These are phyloP conservation scores for Aquilaria yunnanensis DNA, from an alignment of 345 rosid species.

Conservation along the genomic window DNA sequence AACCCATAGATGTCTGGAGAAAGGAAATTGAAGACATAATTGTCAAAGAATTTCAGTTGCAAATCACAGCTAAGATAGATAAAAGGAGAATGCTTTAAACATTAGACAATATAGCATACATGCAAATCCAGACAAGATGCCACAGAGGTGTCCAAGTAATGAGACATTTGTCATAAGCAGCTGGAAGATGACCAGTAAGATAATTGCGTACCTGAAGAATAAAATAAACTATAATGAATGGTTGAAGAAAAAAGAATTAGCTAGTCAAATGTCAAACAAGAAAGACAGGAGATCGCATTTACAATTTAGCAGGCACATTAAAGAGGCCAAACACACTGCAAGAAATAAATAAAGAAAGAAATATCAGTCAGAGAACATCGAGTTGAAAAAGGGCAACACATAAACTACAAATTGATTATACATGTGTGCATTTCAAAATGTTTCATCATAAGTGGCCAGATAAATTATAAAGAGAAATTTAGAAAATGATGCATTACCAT, in stretches of 20 bases:
- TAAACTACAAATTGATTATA: neutral
- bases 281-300: slow-evolving; percentile 21
- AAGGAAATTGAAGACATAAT: slow-evolving; percentile 3
- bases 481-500: neutral
- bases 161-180: slow-evolving; percentile 91
- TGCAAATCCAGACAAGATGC: slow-evolving; percentile 95
- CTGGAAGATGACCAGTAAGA: slow-evolving; percentile 73
- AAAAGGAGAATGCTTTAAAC: slow-evolving; percentile 8
- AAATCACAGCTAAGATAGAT: slow-evolving; percentile 1
- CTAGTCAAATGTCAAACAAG: neutral
- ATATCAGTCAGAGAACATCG: slow-evolving; percentile 10
- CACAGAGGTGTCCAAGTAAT: slow-evolving; percentile 90
- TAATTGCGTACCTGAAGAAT: slow-evolving; percentile 76
- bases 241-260: slow-evolving; percentile 2
- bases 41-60: slow-evolving; percentile 8
- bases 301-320: slow-evolving; percentile 91
- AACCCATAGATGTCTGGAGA: slow-evolving; percentile 76
- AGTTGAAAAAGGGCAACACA: slow-evolving; percentile 2
- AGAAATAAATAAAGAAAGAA: slow-evolving; percentile 18
- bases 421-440: slow-evolving; percentile 1
- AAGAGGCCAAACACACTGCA: slow-evolving; percentile 97
- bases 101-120: slow-evolving; percentile 38
- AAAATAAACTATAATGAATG: slow-evolving; percentile 7
- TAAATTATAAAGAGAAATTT: neutral
- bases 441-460: neutral